Base-by-base conservation (phyloP, 2,329 filamentous ascomycete genomes). In the Talaromyces amestolkiae region DNA sequence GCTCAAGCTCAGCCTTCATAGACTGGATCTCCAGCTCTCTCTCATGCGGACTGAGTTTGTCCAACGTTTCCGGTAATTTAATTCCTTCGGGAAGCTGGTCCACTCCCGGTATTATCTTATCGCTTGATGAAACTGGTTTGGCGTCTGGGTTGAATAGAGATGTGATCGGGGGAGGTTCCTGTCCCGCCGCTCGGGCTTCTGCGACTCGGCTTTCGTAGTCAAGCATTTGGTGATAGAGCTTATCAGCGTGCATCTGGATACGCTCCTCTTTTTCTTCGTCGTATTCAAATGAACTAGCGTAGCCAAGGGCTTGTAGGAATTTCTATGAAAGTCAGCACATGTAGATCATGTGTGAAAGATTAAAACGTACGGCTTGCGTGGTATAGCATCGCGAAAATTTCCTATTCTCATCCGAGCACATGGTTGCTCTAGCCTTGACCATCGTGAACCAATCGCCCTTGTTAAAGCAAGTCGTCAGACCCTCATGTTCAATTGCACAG, bases 241-340 rank as follows among this genome's bases (percentile, higher is more conserved):
- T 87, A 80, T 99, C 95, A 66, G 94, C 94, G 77, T 97, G 93
- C 89, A 98, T 92, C 79, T 98, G 95, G 68, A 99, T 92, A 70
- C 90, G 87, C 76, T 97, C 93, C 72, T 97, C 91, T 61, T 91
- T 85, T 35, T 88, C 84, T 0, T 84, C 80, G 9, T 89, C 81
- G 24, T 88, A 86, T 53, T 90, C 86, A 68, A 86, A 82, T 31
- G 86, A 87, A 8, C 87, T 86, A 39, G 96, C 85, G 75, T 97
- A 98, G 4, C 95, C 95, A 19, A 99, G 80, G 1, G 93, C 93
- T 78, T 94, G 93, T 33, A 99, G 81, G 71, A 99, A 93, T 77
- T 94, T 90, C 86, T 93, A 68, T 45, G 24, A 2, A 22, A 67
- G 19, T 56, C 8, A 56, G 33, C 13, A 37, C 35, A 10, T 37